Base-by-base conservation (phyloP, 768 basidiomycete genomes). In the Macrocybe gigantea region DNA sequence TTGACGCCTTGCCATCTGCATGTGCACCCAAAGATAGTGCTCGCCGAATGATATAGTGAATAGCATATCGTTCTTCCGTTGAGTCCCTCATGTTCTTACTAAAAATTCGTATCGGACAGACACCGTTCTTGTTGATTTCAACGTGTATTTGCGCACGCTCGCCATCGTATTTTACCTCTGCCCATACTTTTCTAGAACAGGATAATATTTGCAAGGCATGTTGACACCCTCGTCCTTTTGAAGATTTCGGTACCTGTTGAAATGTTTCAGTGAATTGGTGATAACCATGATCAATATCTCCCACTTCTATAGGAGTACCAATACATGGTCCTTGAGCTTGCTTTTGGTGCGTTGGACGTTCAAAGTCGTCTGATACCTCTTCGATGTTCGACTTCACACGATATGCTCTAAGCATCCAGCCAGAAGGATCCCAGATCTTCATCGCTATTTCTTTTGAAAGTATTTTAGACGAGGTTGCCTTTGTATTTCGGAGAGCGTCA, bases 121-220 rank as follows among this genome's bases (percentile, higher is more conserved):
- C 54, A 0, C 56, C 61, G 10, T 69, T 61, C 3, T 55, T 57
- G 5, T 57, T 50, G 2, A 83, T 59, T 57, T 83, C 72, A 15
- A 93, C 77, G 58, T 97, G 93, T 29, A 94, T 91, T 56, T 97
- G 93, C 47, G 92, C 85, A n/a, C 93, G 77, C 64, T 95, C 93
- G 7, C 93, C 93, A 49, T 95, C 93, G 61, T 94, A 94, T 63
- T 97, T 97, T 0, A 83, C 93, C 66, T 97, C 93, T 1, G 85
- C 88, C 80, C 87, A 94, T 7, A 93, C 70, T 29, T 60, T 64
- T 8, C 72, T 67, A 0, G 72, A 65, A 34, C 60, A 33, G 34
- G 47, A 52, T 49, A 87, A 67, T 46, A 68, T 62, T 38, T 67
- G 49, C 40, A 88, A 63, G 12, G 80, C 83, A 43, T 86, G 74